Conservation (phyloP, 768 basidiomycete species). For the Rhizopogon rudus region DNA sequence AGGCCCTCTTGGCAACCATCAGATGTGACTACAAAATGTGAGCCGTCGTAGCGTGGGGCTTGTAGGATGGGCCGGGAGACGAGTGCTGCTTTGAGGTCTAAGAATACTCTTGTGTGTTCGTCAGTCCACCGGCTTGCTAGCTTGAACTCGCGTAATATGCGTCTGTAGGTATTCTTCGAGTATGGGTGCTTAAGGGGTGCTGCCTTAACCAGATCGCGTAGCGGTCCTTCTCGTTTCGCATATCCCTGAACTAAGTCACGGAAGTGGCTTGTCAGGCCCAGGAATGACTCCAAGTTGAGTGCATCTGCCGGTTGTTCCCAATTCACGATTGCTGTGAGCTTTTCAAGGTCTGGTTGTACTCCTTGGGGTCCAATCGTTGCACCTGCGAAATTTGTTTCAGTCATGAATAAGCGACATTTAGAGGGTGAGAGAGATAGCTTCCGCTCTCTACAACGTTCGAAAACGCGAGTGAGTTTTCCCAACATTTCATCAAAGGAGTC, state of each 20-base stretch:
- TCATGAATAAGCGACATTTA: not conserved
- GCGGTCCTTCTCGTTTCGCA: constrained; percentile 23
- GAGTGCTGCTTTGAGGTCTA: constrained; percentile 26
- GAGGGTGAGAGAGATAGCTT: constrained; percentile 21
- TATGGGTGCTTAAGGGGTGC: constrained; percentile 15
- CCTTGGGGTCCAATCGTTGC: constrained; percentile 28
- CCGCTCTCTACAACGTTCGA: constrained; percentile 22
- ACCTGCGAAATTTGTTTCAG: constrained; percentile 25
- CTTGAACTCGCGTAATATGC: constrained; percentile 15
- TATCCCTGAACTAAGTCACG: constrained; percentile 29
- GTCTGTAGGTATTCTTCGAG: constrained; percentile 13
- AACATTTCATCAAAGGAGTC: constrained; percentile 28
- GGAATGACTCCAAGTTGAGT: constrained; percentile 27
- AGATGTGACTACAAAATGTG: constrained; percentile 32
- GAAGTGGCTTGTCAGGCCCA: constrained; percentile 32
- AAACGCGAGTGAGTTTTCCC: constrained; percentile 17
- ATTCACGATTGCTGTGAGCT: constrained; percentile 33
- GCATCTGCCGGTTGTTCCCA: constrained; percentile 26
- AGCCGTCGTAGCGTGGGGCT: constrained; percentile 27
- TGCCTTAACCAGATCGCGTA: constrained; percentile 22
- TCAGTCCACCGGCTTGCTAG: constrained; percentile 12
- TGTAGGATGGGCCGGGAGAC: constrained; percentile 29
- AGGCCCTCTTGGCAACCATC: constrained; percentile 31
- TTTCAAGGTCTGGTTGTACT: constrained; percentile 30
- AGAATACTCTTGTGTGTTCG: constrained; percentile 20